Evolutionary conservation across 1,284 basidiomycete species (phyloP).

Genomic region (Marasmius sp.): DNA sequence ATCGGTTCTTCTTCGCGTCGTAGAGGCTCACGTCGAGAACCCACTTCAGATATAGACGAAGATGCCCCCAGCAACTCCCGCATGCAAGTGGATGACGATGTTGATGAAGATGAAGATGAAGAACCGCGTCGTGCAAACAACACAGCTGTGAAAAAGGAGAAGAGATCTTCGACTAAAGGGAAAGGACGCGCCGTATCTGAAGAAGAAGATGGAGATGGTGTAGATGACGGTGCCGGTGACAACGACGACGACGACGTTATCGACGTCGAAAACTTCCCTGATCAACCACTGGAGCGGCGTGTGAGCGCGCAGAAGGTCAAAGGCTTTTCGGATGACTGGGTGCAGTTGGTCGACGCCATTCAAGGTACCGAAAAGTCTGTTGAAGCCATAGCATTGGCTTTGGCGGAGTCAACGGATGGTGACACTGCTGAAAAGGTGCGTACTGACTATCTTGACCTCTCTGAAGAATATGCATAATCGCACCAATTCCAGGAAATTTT

Average conservation of each 20-base stretch:
- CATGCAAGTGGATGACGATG: constrained; percentile 28
- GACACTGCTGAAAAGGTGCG: constrained; percentile 54
- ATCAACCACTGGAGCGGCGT: constrained; percentile 58
- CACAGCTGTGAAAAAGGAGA: constrained; percentile 43
- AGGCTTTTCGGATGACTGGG: constrained; percentile 63
- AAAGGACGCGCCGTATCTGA: constrained; percentile 32
- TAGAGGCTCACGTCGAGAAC: constrained; percentile 37
- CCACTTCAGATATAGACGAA: constrained; percentile 67
- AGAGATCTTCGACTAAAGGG: constrained; percentile 16
- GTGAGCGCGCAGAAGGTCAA: constrained; percentile 47
- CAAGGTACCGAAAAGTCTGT: constrained; percentile 48
- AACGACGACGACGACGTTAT: constrained; percentile 40
- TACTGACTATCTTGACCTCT: neutral
- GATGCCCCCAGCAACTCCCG: constrained; percentile 34
- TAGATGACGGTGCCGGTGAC: constrained; percentile 16
- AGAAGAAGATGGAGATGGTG: constrained; percentile 35
- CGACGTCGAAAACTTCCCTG: constrained; percentile 54
- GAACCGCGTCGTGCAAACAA: constrained; percentile 35
- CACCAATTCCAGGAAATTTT: constrained; percentile 44
- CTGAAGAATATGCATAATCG: neutral
- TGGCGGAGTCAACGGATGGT: constrained; percentile 62
- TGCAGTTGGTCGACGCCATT: constrained; percentile 45
- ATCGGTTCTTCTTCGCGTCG: constrained; percentile 42
- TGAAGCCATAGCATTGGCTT: constrained; percentile 53
- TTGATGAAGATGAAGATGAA: constrained; percentile 47